Percentiles rank a stretch among this genome's conserved stretches.
Evolutionary conservation across 208 protist species (phyloP).

Genomic region (Leishmania tarentolae): DNA sequence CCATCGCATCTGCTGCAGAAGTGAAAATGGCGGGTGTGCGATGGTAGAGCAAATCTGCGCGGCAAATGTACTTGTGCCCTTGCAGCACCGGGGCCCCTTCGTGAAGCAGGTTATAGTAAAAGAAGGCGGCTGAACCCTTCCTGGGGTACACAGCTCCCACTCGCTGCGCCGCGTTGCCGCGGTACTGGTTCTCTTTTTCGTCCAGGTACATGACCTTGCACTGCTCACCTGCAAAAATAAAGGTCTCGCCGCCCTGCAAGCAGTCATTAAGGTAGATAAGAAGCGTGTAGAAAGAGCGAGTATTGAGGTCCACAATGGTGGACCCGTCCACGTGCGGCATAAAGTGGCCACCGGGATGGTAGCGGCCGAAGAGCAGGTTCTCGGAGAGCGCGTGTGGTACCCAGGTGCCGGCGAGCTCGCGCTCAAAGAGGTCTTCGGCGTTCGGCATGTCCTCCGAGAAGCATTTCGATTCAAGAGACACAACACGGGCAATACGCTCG

Average conservation of each 20-base stretch:
- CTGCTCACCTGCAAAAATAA: constrained; percentile 80
- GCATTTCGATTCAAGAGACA: constrained; percentile 56
- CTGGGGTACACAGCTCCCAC: constrained; percentile 59
- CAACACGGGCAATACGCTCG: constrained; percentile 58
- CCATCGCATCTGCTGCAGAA: constrained; percentile 49
- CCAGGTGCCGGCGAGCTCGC: constrained; percentile 85
- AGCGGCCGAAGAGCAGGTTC: constrained; percentile 85
- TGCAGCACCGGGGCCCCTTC: constrained; percentile 74
- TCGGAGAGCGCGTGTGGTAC: constrained; percentile 62
- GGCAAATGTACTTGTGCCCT: constrained; percentile 86
- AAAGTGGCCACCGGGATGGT: constrained; percentile 88
- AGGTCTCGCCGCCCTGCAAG: constrained; percentile 75
- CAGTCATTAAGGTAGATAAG: constrained; percentile 92
- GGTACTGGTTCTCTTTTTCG: constrained; percentile 48
- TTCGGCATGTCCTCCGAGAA: constrained; percentile 62
- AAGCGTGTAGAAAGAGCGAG: constrained; percentile 87
- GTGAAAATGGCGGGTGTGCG: constrained; percentile 78
- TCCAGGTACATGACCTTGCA: constrained; percentile 64
- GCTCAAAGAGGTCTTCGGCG: constrained; percentile 68
- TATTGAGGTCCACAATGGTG: constrained; percentile 88
- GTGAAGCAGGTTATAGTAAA: constrained; percentile 88
- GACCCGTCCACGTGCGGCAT: constrained; percentile 91
- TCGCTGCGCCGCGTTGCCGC: constrained; percentile 45
- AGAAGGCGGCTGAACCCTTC: constrained; percentile 82
- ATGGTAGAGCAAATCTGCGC: constrained; percentile 84